These are phyloP conservation scores for Trapa bicornis DNA, from an alignment of 345 rosid species.

Conservation along the genomic window DNA sequence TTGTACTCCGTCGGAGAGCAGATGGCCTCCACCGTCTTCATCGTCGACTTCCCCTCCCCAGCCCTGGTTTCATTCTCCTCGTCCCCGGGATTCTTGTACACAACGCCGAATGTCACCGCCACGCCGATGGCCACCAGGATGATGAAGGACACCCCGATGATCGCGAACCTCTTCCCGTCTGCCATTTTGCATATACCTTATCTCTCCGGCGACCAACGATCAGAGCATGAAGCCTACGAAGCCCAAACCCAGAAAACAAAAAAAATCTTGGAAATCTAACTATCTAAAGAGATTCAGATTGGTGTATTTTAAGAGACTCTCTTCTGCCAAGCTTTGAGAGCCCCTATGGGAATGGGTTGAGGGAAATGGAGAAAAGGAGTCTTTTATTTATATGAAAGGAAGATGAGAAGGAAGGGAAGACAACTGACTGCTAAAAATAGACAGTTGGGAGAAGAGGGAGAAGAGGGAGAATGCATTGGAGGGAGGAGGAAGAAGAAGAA, in stretches of 20 bases:
- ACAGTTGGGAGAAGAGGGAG: not conserved
- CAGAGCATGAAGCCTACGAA: not conserved
- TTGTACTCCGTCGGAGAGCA: conserved; percentile 55
- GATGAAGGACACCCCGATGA: conserved; percentile 22
- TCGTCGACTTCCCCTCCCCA: conserved; percentile 20
- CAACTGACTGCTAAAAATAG: not conserved
- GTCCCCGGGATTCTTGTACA: not conserved
- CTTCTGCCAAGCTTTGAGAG: no score
- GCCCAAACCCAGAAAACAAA: no score
- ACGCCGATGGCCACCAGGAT: conserved; percentile 25
- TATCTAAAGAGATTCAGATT: no score
- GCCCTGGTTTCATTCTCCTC: not conserved
- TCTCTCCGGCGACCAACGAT: not conserved
- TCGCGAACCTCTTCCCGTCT: conserved; percentile 12
- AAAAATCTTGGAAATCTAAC: no score
- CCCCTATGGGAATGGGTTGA: no score
- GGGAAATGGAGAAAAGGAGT: not conserved
- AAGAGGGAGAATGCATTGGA: not conserved
- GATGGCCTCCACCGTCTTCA: conserved; percentile 46
- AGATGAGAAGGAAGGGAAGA: no score
- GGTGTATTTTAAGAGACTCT: no score
- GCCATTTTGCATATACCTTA: not conserved
- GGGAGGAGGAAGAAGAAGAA: not conserved
- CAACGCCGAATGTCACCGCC: conserved; percentile 20
- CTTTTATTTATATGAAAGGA: no score